Base-by-base conservation (phyloP, 345 rosid genomes). In the Eucalyptus urophylla region DNA sequence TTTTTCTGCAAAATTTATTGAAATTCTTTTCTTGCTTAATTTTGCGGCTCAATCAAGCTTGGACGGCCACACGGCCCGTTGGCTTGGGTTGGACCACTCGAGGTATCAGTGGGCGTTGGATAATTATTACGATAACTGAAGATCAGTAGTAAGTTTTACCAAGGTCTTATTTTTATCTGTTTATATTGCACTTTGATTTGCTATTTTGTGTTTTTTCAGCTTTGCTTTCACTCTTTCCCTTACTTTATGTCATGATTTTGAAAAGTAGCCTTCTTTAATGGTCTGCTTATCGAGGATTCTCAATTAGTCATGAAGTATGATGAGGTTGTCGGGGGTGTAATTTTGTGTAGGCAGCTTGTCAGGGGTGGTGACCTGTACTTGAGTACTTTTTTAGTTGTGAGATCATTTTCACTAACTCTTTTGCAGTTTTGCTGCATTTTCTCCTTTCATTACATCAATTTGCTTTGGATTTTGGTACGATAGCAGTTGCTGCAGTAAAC, bases 91-190 rank as follows among this genome's bases (percentile, higher is more conserved):
- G 91, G 93, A 97, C 92, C 99, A 96, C 89, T 97, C 99, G 21
- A 97, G 95, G 95, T 97, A 97, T 87, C 99, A 97, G 50, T 97
- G 98, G 98, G 99, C 98, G 29, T 86, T 97, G 92, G 99, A 97
- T 37, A 97, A 97, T 94, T 97, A 97, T 88, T 95, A 95, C 76
- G 94, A 96, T 91, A 92, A 87, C 95, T 95, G 97, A 92, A 96
- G 92, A 90, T 88, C 95, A 92, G 98, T 95, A 92, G 99, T 95
- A 95, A 93, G 95, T 60, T 60, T 60, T 27, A 27, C 69, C 16
- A 12, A 60, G 7, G 31, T 60, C 69, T 60, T 86, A 60, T 88
- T 37, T 14, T 27, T 3, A 14, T 80, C 40, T 80, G n/a, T 80
- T 81, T 31, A 37, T 49, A 51, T 88, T 27, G 44, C 62, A 22